phyloP scores from a whole-genome alignment of 306 rosid genomes.

The Cicer pinnatifidum region DNA sequence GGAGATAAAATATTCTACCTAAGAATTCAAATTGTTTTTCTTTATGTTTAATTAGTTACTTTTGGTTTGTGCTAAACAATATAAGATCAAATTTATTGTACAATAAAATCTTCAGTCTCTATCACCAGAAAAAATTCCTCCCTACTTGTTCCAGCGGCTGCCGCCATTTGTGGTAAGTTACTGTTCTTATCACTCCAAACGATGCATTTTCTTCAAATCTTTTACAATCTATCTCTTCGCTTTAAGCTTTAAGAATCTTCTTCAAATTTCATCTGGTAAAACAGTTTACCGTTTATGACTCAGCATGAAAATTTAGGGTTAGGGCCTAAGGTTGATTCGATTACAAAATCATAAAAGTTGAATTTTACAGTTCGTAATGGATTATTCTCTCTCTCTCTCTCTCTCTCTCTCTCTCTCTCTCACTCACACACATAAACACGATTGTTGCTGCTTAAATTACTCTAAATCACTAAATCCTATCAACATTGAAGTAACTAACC shows the following conservation, averaged over 20 bases:
- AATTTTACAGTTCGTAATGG: not conserved
- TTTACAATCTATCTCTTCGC: not conserved
- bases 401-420: too few species aligned
- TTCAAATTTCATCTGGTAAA: not conserved
- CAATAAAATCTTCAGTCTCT: too few species aligned
- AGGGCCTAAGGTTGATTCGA: not conserved
- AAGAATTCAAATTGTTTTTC: too few species aligned
- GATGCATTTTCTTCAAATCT: not conserved
- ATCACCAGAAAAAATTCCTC: too few species aligned
- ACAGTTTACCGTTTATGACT: not conserved
- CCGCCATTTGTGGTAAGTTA: not conserved
- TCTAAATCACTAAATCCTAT: too few species aligned
- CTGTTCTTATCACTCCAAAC: not conserved
- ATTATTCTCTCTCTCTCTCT: too few species aligned
- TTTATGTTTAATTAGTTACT: too few species aligned
- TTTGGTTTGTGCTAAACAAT: too few species aligned
- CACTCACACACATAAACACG: too few species aligned
- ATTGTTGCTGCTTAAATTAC: too few species aligned
- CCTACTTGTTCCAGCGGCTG: not conserved
- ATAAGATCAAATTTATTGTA: too few species aligned
- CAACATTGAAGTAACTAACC: not conserved
- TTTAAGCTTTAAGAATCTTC: not conserved
- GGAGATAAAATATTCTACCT: too few species aligned
- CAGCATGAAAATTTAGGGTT: conserved; percentile 6
- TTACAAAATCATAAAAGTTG: not conserved